Base-by-base conservation (phyloP, 1,284 basidiomycete genomes). In the Apiotrichum sp. region DNA sequence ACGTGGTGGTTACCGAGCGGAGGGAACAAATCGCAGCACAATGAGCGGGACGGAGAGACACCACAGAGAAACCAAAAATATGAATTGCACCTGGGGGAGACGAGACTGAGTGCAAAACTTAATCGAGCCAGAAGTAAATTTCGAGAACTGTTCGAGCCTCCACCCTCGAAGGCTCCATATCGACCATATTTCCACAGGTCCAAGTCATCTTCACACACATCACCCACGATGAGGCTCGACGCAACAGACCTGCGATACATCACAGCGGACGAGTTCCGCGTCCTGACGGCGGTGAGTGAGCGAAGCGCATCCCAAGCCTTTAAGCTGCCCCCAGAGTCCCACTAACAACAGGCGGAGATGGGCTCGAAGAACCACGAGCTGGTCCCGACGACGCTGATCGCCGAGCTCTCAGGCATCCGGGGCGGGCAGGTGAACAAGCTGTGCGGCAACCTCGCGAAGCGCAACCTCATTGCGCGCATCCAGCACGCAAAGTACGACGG, bases 301-400 rank as follows among this genome's bases (percentile, higher is more conserved):
- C 22, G 22, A 22, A 29, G 6, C 16, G 14, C 3, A 31, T n/a
- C 29, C 10, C 35, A n/a, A 44, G 22, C 22, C 22, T 22, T 22
- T 22, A 22, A 22, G 22, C 22, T 22, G 22, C 22, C 22, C 22
- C 22, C 22, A 22, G 22, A 22, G 22, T 22, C 22, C 22, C 22
- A 40, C 50, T 41, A 41, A 44, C 53, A n/a, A 54, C 71, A 95
- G 90, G 87, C 89, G 42, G 95, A 99, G 78, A 93, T 96, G 82
- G 96, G 95, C 38, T 96, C 91, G 4, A 96, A 96, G 78, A 98
- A 98, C 70, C 95, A 98, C 72, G 89, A 98, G 76, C 83, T 97
- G 44, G 93, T 99, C 2, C 95, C 95, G 1, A 86, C 89, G 0
- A 74, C 83, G 0, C 83, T 98, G 57, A 90, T 98, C 63, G 87